Percentiles rank a stretch among this genome's conserved stretches.
phyloP scores from a whole-genome alignment of 169 alveolate species.

The Plasmodium coatneyi region DNA sequence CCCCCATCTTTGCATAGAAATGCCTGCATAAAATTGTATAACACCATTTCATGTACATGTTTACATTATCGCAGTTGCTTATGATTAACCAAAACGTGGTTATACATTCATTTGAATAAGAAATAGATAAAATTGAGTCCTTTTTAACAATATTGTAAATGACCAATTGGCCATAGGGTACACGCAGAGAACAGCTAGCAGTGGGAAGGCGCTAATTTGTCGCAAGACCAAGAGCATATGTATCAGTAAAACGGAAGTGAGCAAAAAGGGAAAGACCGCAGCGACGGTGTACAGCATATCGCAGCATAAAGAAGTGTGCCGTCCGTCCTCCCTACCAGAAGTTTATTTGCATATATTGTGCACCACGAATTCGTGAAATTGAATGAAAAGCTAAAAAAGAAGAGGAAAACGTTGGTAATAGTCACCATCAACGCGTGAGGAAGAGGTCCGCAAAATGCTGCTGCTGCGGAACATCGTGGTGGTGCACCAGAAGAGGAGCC shows the following conservation, averaged over 20 bases:
- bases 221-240: background rate
- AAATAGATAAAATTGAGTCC: background rate
- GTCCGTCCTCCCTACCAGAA: background rate
- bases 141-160: background rate
- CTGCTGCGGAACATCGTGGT: slow-evolving; percentile 52
- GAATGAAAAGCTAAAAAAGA: slow-evolving; percentile 14
- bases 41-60: background rate
- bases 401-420: background rate
- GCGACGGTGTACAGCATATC: background rate
- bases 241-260: background rate
- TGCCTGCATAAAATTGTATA: background rate
- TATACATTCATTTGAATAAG: background rate
- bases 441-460: slow-evolving; percentile 28
- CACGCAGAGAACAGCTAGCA: background rate
- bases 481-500: slow-evolving; percentile 58
- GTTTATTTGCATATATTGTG: background rate
- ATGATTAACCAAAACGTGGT: background rate
- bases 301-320: background rate
- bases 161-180: background rate
- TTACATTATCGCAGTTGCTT: background rate
- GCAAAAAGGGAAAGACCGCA: background rate
- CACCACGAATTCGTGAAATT: background rate
- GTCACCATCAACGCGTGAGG: background rate
- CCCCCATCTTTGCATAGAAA: background rate
- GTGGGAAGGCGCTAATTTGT: background rate